Percentiles rank a stretch among this genome's conserved stretches.
phyloP scores from a whole-genome alignment of 2,329 filamentous ascomycete genomes.

The Fusarium penzigii region DNA sequence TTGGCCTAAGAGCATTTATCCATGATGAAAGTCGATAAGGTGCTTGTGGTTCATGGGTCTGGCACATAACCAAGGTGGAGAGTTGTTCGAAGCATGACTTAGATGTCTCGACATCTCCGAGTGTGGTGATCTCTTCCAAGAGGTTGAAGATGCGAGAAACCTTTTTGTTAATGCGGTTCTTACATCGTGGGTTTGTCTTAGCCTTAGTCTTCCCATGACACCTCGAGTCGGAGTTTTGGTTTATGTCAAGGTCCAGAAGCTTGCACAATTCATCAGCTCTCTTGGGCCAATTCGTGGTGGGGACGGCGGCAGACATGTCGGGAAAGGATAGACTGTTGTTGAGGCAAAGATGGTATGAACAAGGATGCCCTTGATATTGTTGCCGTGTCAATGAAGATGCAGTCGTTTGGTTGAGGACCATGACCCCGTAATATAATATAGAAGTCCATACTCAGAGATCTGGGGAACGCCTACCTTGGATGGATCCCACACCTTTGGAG shows the following conservation, averaged over 20 bases:
- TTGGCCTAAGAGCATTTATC: slow-evolving; percentile 10
- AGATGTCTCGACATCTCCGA: slow-evolving; percentile 14
- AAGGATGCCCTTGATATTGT: too few relatives aligned
- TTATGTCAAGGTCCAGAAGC: slow-evolving; percentile 9
- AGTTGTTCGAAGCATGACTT: slow-evolving; percentile 12
- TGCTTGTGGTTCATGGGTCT: slow-evolving; percentile 1
- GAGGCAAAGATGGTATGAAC: too few relatives aligned
- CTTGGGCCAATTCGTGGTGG: slow-evolving; percentile 8
- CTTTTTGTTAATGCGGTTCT: slow-evolving; percentile 1
- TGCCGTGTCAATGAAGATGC: too few relatives aligned
- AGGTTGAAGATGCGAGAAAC: slow-evolving; percentile 5
- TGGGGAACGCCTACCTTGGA: too few relatives aligned
- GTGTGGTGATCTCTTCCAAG: slow-evolving; percentile 7
- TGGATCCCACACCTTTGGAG: too few relatives aligned
- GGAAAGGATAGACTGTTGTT: too few relatives aligned
- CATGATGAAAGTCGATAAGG: slow-evolving; percentile 6
- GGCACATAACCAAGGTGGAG: slow-evolving; percentile 22
- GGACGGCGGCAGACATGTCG: slow-evolving; percentile 5
- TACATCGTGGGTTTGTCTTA: slow-evolving; percentile 2
- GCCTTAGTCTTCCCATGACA: slow-evolving; percentile 12
- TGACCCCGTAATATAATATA: too few relatives aligned
- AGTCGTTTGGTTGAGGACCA: too few relatives aligned
- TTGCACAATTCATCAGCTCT: slow-evolving; percentile 6
- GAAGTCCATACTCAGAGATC: too few relatives aligned
- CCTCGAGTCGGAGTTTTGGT: background rate